Evolutionary conservation across 495 filamentous ascomycete genomes (phyloP).

Genomic region (Neurospora hispaniola): DNA sequence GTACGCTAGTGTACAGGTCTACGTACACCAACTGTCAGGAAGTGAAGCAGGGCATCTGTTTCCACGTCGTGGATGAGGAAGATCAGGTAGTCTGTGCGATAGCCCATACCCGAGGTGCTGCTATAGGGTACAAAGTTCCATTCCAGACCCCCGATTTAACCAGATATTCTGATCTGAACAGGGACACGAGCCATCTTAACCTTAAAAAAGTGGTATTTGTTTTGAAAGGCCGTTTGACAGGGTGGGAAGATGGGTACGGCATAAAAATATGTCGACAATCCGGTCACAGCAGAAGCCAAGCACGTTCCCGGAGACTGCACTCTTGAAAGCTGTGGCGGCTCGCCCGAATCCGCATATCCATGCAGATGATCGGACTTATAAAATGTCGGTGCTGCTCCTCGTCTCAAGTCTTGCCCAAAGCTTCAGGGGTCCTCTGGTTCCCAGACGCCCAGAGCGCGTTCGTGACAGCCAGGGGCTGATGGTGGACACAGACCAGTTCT

Average conservation of each 20-base stretch:
- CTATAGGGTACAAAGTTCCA: constrained; percentile 8
- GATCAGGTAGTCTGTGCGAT: constrained; percentile 9
- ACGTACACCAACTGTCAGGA: neutral
- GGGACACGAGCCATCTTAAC: constrained; percentile 11
- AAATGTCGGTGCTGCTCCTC: constrained; percentile 28
- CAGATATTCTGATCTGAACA: constrained; percentile 17
- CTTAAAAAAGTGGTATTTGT: constrained; percentile 9
- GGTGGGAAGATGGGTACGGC: constrained; percentile 27
- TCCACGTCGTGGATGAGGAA: neutral
- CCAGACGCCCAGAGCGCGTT: constrained; percentile 22
- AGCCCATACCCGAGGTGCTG: constrained; percentile 16
- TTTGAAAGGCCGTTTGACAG: constrained; percentile 19
- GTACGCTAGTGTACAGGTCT: neutral
- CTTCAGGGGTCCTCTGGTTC: constrained; percentile 18
- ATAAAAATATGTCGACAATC: constrained; percentile 39
- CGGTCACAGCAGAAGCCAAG: constrained; percentile 37
- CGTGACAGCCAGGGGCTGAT: constrained; percentile 12
- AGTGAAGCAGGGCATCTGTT: neutral
- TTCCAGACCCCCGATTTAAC: constrained; percentile 4
- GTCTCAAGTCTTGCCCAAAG: constrained; percentile 36
- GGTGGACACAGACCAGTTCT: constrained; percentile 17
- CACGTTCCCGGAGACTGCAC: constrained; percentile 23
- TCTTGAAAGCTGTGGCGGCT: constrained; percentile 23
- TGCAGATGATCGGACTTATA: constrained; percentile 15
- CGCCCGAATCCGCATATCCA: constrained; percentile 15